Base-by-base conservation (phyloP, 805 yeast genomes). In the Nakazawaea laoshanensis region DNA sequence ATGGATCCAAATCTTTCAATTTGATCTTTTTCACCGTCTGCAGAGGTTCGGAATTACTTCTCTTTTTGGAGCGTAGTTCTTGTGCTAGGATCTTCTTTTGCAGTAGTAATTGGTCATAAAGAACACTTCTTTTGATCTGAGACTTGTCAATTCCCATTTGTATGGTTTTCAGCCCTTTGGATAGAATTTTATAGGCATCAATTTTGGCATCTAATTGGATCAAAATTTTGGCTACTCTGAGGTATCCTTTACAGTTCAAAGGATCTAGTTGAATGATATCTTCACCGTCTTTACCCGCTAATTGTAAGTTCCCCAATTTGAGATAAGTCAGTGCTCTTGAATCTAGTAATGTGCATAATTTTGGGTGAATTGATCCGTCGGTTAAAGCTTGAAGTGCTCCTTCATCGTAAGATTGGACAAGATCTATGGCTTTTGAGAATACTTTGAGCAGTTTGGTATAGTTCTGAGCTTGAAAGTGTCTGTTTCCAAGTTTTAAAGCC, bases 311-410 rank as follows among this genome's bases (percentile, higher is more conserved):
- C 4, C 48, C 46, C 32, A 68, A 39, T 38, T 66, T 68, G 37
- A 67, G 68, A 44, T 48, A 57, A 2, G 71, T 59, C 2, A 77
- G 77, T 1, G 75, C 70, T 13, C 74, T 44, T 35, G 61, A 65
- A 40, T 71, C 77, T 7, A 51, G 35, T 9, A 53, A 33, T 3
- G 47, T 9, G 5, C 23, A 6, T 11, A 36, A 15, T n/a, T 27
- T 31, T 10, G 35, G 35, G 19, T 36, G 39, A 14, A 33, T 16
- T 12, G 23, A 8, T 5, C 14, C 21, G 17, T 15, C 15, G n/a
- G n/a, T 23, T 6, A 20, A 20, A n/a, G n/a, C n/a, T n/a, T 6
- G 18, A 10, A 7, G 29, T 5, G 23, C 9, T n/a, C 22, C 22
- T 13, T n/a, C 18, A 13, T 31, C 35, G 24, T 31, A 31, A 4